Percentiles rank a stretch among this genome's conserved stretches.
phyloP scores from a whole-genome alignment of 176 grass and related monocot genomes.

The Alloteropsis semialata region DNA sequence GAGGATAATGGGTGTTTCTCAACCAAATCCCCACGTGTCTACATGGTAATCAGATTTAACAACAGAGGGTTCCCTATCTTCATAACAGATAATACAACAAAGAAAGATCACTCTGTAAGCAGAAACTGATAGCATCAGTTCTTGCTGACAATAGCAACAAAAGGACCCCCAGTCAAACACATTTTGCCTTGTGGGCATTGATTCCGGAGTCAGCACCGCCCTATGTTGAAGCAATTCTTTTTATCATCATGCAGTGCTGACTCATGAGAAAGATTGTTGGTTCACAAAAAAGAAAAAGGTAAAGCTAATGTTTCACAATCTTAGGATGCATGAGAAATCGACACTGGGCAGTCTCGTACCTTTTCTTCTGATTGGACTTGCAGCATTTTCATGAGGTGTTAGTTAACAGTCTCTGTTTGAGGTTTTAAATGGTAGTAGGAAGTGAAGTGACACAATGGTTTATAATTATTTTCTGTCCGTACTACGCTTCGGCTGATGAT shows the following conservation, averaged over 20 bases:
- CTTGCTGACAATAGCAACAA: not conserved
- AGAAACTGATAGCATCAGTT: not conserved
- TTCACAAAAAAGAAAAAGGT: not conserved
- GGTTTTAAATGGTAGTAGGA: not conserved
- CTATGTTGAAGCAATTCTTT: not conserved
- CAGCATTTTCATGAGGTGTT: not conserved
- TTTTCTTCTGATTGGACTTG: not conserved
- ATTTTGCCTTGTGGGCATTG: conserved; percentile 17
- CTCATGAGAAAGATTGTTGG: not conserved
- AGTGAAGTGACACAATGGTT: not conserved
- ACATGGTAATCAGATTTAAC: not conserved
- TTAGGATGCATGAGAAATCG: not conserved
- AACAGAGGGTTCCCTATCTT: not conserved
- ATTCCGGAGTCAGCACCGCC: conserved; percentile 14
- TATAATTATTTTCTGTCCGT: not conserved
- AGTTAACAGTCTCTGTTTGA: not conserved
- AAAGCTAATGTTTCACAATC: not conserved
- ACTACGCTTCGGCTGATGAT: not conserved
- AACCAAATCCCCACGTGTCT: not conserved
- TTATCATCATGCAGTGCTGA: not conserved
- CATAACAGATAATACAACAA: not conserved
- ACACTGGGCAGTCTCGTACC: not conserved
- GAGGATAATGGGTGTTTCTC: not conserved
- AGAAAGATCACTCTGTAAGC: not conserved
- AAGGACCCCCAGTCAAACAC: not conserved